A percentile compares a stretch with the other conserved stretches of the same genome.
Evolutionary conservation across 2,329 filamentous ascomycete species (phyloP).

Genomic region (Bertia moriformis): DNA sequence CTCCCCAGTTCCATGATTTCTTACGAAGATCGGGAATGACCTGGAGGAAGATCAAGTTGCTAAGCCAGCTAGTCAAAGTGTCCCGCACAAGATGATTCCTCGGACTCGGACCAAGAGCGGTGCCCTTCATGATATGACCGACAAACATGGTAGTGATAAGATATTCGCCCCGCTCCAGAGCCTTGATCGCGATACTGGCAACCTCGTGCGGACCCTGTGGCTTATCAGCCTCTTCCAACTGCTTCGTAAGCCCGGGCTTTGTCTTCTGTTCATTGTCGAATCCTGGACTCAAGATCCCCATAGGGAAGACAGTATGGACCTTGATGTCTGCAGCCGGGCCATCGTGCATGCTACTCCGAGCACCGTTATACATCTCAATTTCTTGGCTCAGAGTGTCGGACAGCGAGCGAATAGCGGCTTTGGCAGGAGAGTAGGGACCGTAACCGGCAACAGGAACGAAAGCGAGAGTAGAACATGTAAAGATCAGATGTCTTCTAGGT

Average conservation of each 20-base stretch:
- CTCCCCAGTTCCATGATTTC: not conserved
- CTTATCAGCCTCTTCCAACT: conserved; percentile 18
- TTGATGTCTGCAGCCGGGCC: conserved; percentile 19
- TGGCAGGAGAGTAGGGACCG: conserved; percentile 47
- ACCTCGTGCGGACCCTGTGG: conserved; percentile 37
- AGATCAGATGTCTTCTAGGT: conserved; percentile 43
- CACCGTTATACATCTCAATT: conserved; percentile 17
- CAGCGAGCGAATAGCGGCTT: conserved; percentile 51
- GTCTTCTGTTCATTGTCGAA: conserved; percentile 21
- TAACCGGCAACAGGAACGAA: conserved; percentile 53
- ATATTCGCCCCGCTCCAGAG: conserved; percentile 48
- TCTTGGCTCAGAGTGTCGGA: conserved; percentile 53
- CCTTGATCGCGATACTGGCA: conserved; percentile 37
- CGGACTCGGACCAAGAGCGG: not conserved
- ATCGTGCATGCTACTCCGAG: conserved; percentile 2
- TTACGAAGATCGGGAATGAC: conserved; percentile 1
- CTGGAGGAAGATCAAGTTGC: not conserved
- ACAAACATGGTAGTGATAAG: conserved; percentile 37
- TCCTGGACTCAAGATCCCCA: conserved; percentile 45
- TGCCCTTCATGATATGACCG: conserved; percentile 13
- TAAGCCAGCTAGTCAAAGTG: not conserved
- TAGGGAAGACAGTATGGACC: conserved; percentile 53
- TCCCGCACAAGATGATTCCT: not conserved
- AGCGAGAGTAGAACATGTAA: conserved; percentile 49
- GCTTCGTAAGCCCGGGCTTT: conserved; percentile 21